phyloP scores from a whole-genome alignment of 2,329 filamentous ascomycete genomes.

The Scorias spongiosa region DNA sequence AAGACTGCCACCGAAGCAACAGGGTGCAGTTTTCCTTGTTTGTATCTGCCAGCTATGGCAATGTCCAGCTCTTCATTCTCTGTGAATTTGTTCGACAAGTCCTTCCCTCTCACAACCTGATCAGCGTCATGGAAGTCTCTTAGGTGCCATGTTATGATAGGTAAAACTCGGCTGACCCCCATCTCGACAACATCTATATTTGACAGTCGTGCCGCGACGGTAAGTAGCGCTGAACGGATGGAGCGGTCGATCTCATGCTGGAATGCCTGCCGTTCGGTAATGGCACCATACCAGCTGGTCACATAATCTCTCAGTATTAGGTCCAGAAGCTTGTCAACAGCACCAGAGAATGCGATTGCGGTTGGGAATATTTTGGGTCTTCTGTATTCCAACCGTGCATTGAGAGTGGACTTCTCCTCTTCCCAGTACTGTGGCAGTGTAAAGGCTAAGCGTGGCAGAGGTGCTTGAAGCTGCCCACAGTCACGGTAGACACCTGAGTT shows the following conservation, averaged over 20 bases:
- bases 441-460: slow-evolving; percentile 12
- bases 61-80: slow-evolving; percentile 93
- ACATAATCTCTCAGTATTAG: slow-evolving; percentile 73
- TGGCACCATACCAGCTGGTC: slow-evolving; percentile 72
- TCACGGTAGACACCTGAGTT: slow-evolving; percentile 20
- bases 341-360: slow-evolving; percentile 62
- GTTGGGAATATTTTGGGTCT: slow-evolving; percentile 57
- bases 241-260: slow-evolving; percentile 72
- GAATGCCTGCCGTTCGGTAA: slow-evolving; percentile 68
- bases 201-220: slow-evolving; percentile 56
- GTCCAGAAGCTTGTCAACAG: slow-evolving; percentile 63
- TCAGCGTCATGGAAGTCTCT: slow-evolving; percentile 86
- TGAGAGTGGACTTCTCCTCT: slow-evolving; percentile 52
- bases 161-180: slow-evolving; percentile 66
- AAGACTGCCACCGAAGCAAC: slow-evolving; percentile 72
- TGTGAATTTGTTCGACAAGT: slow-evolving; percentile 77
- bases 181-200: slow-evolving; percentile 73
- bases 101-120: slow-evolving; percentile 67
- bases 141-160: slow-evolving; percentile 76
- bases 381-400: slow-evolving; percentile 50
- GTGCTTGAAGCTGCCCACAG: not conserved
- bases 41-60: slow-evolving; percentile 89
- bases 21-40: slow-evolving; percentile 72
- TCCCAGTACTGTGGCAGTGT: slow-evolving; percentile 42
- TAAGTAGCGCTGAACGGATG: slow-evolving; percentile 56